Conservation (phyloP, 352 stramenopile species). For the Phytophthora cryptogea region DNA sequence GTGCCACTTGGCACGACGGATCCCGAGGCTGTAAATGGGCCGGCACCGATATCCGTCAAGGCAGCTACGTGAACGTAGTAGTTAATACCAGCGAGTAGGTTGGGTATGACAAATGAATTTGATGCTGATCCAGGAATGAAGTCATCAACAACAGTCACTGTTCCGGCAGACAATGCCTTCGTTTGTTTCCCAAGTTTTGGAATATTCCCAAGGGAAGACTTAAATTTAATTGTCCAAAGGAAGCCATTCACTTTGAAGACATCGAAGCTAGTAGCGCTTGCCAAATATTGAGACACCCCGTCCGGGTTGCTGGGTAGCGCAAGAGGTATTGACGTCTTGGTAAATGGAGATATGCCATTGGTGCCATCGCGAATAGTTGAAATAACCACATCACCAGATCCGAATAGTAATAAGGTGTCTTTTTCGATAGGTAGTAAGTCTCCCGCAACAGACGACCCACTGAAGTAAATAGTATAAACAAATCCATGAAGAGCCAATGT, state of each 20-base stretch:
- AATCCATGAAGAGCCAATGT: slow-evolving; percentile 53
- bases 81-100: slow-evolving; percentile 62
- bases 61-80: slow-evolving; percentile 74
- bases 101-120: slow-evolving; percentile 53
- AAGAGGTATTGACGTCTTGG: slow-evolving; percentile 55
- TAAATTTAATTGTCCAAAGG: slow-evolving; percentile 82
- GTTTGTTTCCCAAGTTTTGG: slow-evolving; percentile 43
- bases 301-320: slow-evolving; percentile 32
- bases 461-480: slow-evolving; percentile 83
- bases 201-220: slow-evolving; percentile 74
- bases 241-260: slow-evolving; percentile 85
- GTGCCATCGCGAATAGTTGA: slow-evolving; percentile 37
- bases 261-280: slow-evolving; percentile 34
- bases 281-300: slow-evolving; percentile 41
- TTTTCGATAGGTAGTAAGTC: slow-evolving; percentile 29
- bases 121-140: slow-evolving; percentile 44
- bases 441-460: slow-evolving; percentile 44
- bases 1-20: slow-evolving; percentile 55
- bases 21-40: slow-evolving; percentile 40
- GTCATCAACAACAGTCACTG: slow-evolving; percentile 46
- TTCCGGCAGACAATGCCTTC: slow-evolving; percentile 18
- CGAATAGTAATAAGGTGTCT: slow-evolving; percentile 36
- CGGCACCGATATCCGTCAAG: slow-evolving; percentile 57
- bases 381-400: slow-evolving; percentile 32
- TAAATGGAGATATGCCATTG: slow-evolving; percentile 34